These are phyloP conservation scores for Sarocladium kiliense DNA, from an alignment of 2,329 filamentous ascomycete genomes.

Conservation along the genomic window DNA sequence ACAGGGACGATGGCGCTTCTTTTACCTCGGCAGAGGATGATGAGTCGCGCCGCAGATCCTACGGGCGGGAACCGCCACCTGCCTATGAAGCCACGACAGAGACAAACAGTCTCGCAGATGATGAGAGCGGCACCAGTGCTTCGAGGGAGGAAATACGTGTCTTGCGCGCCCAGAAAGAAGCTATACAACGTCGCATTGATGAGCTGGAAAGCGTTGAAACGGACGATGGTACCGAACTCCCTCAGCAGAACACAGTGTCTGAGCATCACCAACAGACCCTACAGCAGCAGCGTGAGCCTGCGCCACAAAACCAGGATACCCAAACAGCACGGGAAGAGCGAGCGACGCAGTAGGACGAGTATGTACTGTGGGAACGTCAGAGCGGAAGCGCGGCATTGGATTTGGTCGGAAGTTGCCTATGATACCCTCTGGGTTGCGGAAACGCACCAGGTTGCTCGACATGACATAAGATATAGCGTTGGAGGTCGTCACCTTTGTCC, in stretches of 20 bases:
- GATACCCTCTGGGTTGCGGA: slow-evolving; percentile 8
- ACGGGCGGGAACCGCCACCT: slow-evolving; percentile 16
- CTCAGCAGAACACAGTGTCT: background rate
- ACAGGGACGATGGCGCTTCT: background rate
- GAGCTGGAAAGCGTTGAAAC: slow-evolving; percentile 24
- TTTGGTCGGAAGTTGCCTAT: slow-evolving; percentile 7
- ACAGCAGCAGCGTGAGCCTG: background rate
- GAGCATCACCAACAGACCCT: too few relatives aligned
- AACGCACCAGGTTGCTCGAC: background rate
- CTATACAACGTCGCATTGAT: slow-evolving; percentile 29
- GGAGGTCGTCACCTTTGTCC: background rate
- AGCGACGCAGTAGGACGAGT: background rate
- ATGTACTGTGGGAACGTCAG: background rate
- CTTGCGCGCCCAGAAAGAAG: slow-evolving; percentile 28
- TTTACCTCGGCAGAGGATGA: background rate
- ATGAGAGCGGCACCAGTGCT: slow-evolving; percentile 16
- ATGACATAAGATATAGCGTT: background rate
- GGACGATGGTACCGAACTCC: slow-evolving; percentile 3
- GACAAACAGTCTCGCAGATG: slow-evolving; percentile 17
- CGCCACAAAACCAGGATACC: background rate
- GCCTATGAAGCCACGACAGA: slow-evolving; percentile 24
- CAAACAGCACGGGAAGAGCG: background rate
- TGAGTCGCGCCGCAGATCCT: background rate
- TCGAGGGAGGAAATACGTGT: slow-evolving; percentile 26
- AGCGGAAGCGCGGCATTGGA: background rate